phyloP scores from a whole-genome alignment of 176 grass and related monocot genomes.

The Oryza officinalis region DNA sequence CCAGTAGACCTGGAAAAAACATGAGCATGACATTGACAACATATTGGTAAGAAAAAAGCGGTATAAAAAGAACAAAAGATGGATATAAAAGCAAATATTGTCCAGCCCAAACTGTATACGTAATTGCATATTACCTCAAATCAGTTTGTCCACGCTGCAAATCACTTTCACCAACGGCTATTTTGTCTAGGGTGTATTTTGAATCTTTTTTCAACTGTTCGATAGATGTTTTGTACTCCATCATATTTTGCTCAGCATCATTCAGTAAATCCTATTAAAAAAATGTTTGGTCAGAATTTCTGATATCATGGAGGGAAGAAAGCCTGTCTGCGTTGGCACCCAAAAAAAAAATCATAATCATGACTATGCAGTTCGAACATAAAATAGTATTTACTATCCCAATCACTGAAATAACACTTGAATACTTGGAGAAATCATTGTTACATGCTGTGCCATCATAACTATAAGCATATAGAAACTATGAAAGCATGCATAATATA shows the following conservation, averaged over 20 bases:
- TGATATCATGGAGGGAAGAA: slow-evolving; percentile 11
- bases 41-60: not conserved
- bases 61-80: not conserved
- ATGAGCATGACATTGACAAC: not conserved
- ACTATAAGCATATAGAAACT: not conserved
- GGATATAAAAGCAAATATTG: slow-evolving; percentile 13
- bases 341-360: not conserved
- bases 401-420: not conserved
- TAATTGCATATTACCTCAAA: slow-evolving; percentile 50
- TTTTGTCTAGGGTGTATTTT: slow-evolving; percentile 77
- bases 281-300: not conserved
- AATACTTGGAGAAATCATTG: slow-evolving; percentile 1
- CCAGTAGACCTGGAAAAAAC: slow-evolving; percentile 69
- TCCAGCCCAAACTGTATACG: not conserved
- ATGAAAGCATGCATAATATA: slow-evolving; percentile 4
- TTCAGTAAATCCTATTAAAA: slow-evolving; percentile 67
- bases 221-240: slow-evolving; percentile 64
- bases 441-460: not conserved
- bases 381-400: not conserved
- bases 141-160: slow-evolving; percentile 71
- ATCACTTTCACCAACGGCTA: slow-evolving; percentile 79
- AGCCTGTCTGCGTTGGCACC: not conserved
- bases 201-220: slow-evolving; percentile 70
- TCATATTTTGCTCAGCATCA: slow-evolving; percentile 76
- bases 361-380: not conserved